Percentiles rank a stretch among this genome's conserved stretches.
These are phyloP conservation scores for Pleomassaria siparia DNA, from an alignment of 2,329 filamentous ascomycete species.

Conservation along the genomic window DNA sequence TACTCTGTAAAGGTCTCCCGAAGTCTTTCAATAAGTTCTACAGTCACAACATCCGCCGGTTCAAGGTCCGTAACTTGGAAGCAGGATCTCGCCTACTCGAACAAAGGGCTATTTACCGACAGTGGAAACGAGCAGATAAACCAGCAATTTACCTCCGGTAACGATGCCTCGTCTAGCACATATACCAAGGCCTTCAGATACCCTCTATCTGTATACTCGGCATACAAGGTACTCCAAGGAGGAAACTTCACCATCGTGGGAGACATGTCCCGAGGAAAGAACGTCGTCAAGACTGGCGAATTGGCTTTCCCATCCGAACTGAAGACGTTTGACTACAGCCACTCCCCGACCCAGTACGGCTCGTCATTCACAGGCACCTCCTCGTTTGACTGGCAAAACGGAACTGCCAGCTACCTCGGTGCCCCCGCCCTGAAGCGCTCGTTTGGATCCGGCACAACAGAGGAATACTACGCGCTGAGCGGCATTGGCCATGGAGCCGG, in stretches of 20 bases:
- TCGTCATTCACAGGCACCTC: conserved; percentile 41
- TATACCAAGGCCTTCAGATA: conserved; percentile 57
- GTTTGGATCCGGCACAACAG: conserved; percentile 57
- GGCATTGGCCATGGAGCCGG: conserved; percentile 37
- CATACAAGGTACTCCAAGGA: conserved; percentile 45
- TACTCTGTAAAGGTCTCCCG: conserved; percentile 62
- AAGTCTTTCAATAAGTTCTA: conserved; percentile 56
- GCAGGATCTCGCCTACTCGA: conserved; percentile 60
- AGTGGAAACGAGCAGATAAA: conserved; percentile 58
- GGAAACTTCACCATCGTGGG: conserved; percentile 51
- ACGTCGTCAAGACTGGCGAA: conserved; percentile 48
- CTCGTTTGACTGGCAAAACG: conserved; percentile 58
- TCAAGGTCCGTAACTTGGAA: conserved; percentile 53
- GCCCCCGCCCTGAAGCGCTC: conserved; percentile 50
- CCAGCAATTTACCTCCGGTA: conserved; percentile 54
- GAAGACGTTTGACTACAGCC: conserved; percentile 55
- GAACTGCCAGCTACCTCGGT: conserved; percentile 58
- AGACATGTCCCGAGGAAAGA: conserved; percentile 52
- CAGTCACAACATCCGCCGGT: conserved; percentile 53
- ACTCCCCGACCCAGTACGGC: conserved; percentile 11
- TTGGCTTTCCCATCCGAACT: conserved; percentile 62
- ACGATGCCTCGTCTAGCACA: conserved; percentile 42
- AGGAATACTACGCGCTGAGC: conserved; percentile 60
- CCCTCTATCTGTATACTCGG: conserved; percentile 61
- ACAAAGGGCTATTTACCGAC: conserved; percentile 57